Evolutionary conservation across 805 yeast genomes (phyloP), one percentile per base, ranked within the genome.

Genomic region (Kazachstania martiniae): DNA sequence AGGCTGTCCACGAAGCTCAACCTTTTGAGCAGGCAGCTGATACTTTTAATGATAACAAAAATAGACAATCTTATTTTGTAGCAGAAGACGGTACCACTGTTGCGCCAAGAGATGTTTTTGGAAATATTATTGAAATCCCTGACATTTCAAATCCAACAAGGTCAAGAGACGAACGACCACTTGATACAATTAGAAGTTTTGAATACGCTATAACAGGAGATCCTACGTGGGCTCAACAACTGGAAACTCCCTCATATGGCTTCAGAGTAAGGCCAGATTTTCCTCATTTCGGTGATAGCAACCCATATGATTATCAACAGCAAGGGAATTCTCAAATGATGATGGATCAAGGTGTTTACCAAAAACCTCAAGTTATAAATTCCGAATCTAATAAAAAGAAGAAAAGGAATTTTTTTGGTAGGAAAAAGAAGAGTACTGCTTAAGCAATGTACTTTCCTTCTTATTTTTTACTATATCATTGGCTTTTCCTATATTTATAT

Each of bases 61-160:
- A 47, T 49, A 56, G 56, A 47, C 58, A 58, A 63, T 56, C 68
- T 36, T 56, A 54, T 32, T 47, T 53, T 24, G 41, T 48, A 4
- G 41, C 39, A 2, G 50, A 44, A 8, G 74, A 70, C 18, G 64
- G 70, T 29, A 65, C 63, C 26, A 75, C 76, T 18, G 25, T 23
- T 9, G 7, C 8, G n/a, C 36, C 53, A 18, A 43, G 46, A 44
- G 99, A 91, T 56, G 75, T 84, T 27, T 89, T 87, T 56, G 99
- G 99, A 14, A 71, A 72, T 37, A 74, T 78, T 5, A 91, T 91
- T 48, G 53, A 52, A 3, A 74, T 73, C 41, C 82, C 93, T 6
- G 99, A 91, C 55, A 67, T 80, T 44, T 84, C 94, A 24, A 91
- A 91, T 53, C 99, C 99, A 18, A 77, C 95, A 5, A 72, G 99